These are phyloP conservation scores for Metarhizium robertsii DNA, from an alignment of 2,329 filamentous ascomycete species.

Conservation along the genomic window DNA sequence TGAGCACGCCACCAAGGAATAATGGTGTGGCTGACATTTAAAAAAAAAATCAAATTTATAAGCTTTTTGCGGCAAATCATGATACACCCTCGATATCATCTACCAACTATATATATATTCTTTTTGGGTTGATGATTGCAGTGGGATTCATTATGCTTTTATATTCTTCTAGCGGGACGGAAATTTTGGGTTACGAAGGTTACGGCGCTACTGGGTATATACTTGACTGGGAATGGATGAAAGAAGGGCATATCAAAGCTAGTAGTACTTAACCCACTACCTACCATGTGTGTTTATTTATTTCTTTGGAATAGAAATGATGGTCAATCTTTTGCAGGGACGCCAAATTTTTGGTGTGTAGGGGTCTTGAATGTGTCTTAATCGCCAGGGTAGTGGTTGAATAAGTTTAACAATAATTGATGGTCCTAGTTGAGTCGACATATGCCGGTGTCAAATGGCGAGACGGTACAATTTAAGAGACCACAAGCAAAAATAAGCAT, in stretches of 20 bases:
- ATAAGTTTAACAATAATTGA: no score
- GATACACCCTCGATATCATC: background rate
- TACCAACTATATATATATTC: slow-evolving; percentile 2
- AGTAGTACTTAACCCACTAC: slow-evolving; percentile 1
- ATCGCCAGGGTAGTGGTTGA: no score
- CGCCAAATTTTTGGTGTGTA: background rate
- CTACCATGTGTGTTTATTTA: slow-evolving; percentile 1
- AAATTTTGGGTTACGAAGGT: slow-evolving; percentile 1
- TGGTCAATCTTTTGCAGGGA: background rate
- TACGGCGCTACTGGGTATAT: slow-evolving; percentile 4
- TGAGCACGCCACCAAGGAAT: slow-evolving; percentile 46
- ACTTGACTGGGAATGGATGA: slow-evolving; percentile 3
- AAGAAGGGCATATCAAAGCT: slow-evolving; percentile 1
- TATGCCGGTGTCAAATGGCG: background rate
- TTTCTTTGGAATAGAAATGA: slow-evolving; percentile 5
- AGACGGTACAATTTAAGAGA: no score
- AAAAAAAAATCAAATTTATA: background rate
- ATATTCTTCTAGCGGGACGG: background rate
- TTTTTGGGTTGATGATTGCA: background rate
- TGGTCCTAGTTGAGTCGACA: no score
- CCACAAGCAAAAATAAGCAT: no score
- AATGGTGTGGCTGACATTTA: slow-evolving; percentile 6
- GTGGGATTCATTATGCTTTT: slow-evolving; percentile 1
- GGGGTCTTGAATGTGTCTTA: background rate
- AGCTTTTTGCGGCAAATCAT: background rate